Evolutionary conservation across 176 grass and related monocot species (phyloP).

Genomic region (Thalia dealbata): DNA sequence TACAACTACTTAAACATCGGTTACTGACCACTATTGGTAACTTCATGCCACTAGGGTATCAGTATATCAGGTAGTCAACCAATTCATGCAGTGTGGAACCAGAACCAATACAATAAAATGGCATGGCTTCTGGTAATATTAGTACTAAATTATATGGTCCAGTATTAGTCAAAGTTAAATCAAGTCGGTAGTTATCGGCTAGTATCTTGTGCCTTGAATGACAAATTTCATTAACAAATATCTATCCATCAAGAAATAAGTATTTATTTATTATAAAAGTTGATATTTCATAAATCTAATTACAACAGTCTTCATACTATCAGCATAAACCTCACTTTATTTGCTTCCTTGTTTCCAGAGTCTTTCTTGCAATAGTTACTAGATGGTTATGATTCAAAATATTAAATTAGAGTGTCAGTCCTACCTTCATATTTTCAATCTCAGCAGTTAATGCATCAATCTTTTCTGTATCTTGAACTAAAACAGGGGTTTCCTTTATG

Average conservation of each 20-base stretch:
- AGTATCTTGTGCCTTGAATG: neutral
- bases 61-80: neutral
- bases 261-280: neutral
- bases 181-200: neutral
- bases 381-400: neutral
- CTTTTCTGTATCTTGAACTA: constrained; percentile 65
- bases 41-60: no score
- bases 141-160: no score
- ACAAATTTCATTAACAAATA: neutral
- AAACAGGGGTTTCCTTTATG: constrained; percentile 20
- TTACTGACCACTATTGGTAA: neutral
- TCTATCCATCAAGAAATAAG: neutral
- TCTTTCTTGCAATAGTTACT: no score
- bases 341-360: no score
- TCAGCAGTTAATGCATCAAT: constrained; percentile 49
- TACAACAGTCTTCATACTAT: no score
- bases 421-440: constrained; percentile 48
- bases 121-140: no score
- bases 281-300: neutral
- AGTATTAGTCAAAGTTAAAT: no score
- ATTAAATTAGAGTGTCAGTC: neutral
- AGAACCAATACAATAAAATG: neutral
- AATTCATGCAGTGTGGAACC: neutral
- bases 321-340: no score
- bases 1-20: neutral